Evolutionary conservation across 768 basidiomycete species (phyloP), one percentile per base, ranked within the genome.

Genomic region (Auricularia sp.): DNA sequence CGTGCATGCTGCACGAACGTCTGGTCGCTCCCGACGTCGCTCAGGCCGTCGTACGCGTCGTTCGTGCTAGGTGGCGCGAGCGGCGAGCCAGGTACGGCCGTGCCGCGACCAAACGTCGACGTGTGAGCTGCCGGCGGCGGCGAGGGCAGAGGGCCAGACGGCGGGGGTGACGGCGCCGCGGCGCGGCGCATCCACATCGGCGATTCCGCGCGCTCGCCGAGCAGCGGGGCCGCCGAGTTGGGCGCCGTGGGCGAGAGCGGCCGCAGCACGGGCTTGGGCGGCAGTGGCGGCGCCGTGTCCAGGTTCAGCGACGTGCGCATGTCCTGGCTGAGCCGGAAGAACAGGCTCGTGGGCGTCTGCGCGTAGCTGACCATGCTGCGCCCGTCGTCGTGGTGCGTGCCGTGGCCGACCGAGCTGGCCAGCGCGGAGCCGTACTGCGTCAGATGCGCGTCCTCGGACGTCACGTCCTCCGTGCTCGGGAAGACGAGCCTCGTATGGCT

Each of bases 261-360:
- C 29, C 24, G 33, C 14, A 35, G 4, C 24, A 59, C 13, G 8
- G 21, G 56, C 56, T 29, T 33, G 6, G 24, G 56, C 24, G 24
- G 56, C 24, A 35, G 56, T 14, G 56, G 56, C 24, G 34, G 24
- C 8, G 29, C 56, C 21, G 24, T 59, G 56, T 7, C 24, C 6
- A 59, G 29, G 24, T 10, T 33, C 2, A 59, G 29, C 16, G 16
- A n/a, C 8, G 24, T 11, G 8, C 56, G 29, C 56, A 59, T 35
- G 56, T 59, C 56, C 29, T 33, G 24, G 56, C 56, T 59, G 24
- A 35, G 56, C 11, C 56, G 56, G 56, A 59, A 59, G 56, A 59
- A 59, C 34, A 59, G 56, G 34, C 56, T 59, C 8, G 56, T 59
- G 11, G 56, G 56, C 29, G 56, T 59, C 21, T 35, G 29, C 34